Conservation (phyloP, 2,329 filamentous ascomycete genomes). For the Aciculosporium take region DNA sequence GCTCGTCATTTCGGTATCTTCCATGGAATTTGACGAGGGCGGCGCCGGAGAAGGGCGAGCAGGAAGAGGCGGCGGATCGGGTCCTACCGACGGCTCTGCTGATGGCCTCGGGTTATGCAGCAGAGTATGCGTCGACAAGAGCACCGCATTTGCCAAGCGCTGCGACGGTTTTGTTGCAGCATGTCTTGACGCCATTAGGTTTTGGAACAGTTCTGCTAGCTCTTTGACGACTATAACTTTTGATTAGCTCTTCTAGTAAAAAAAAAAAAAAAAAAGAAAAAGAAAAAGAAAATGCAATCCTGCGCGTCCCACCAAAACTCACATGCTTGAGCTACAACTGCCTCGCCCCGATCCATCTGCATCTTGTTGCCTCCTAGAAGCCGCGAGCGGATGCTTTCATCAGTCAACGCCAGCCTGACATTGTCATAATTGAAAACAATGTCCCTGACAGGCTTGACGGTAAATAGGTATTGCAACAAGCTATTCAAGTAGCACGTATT, state of each 20-base stretch:
- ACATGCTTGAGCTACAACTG: conserved; percentile 60
- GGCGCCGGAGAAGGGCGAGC: conserved; percentile 29
- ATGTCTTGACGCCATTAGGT: conserved; percentile 50
- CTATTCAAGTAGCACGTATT: conserved; percentile 99
- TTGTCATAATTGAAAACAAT: conserved; percentile 65
- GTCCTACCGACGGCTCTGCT: conserved; percentile 11
- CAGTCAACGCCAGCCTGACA: conserved; percentile 52
- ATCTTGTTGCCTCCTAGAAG: conserved; percentile 56
- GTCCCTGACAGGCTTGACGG: conserved; percentile 65
- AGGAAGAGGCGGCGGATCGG: conserved; percentile 34
- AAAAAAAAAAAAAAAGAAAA: no score
- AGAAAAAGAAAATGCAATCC: no score
- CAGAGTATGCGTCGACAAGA: conserved; percentile 39
- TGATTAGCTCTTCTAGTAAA: conserved; percentile 19
- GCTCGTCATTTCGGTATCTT: conserved; percentile 22
- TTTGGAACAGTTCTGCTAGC: conserved; percentile 53
- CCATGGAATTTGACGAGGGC: conserved; percentile 13
- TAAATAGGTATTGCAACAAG: conserved; percentile 88
- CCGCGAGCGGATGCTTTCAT: conserved; percentile 48
- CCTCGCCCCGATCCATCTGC: conserved; percentile 38
- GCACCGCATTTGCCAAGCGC: conserved; percentile 64
- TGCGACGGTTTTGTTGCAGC: conserved; percentile 56
- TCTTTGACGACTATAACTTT: conserved; percentile 56
- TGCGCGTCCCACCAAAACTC: conserved; percentile 22
- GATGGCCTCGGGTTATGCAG: conserved; percentile 18